These are phyloP conservation scores for Pseudotsuga menziesii DNA, from an alignment of 75 land plant species.

Conservation along the genomic window DNA sequence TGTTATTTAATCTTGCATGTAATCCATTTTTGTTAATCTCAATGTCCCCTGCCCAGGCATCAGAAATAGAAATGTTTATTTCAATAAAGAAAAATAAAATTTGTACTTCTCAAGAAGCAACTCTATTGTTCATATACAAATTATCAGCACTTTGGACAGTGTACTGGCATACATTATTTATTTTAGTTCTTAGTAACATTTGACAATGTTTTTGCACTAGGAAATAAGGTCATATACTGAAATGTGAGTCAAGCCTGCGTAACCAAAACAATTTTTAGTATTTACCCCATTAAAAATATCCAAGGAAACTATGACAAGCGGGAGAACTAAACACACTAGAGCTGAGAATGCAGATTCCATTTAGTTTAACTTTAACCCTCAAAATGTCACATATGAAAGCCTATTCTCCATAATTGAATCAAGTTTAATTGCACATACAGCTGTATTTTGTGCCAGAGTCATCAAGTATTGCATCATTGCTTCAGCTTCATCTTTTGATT, in stretches of 20 bases:
- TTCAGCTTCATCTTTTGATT: slow-evolving; percentile 63
- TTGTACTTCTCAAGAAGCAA: no score
- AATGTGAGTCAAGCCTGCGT: not conserved
- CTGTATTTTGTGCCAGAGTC: slow-evolving; percentile 77
- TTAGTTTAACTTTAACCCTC: not conserved
- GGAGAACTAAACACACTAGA: not conserved
- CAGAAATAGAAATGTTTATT: no score
- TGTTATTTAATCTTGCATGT: no score
- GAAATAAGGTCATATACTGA: not conserved
- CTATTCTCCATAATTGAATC: not conserved
- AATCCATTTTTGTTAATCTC: no score
- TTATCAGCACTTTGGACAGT: no score
- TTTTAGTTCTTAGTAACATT: no score
- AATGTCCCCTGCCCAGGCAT: no score
- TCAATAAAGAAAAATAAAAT: no score
- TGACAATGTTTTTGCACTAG: not conserved
- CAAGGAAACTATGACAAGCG: not conserved
- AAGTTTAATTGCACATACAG: slow-evolving; percentile 43
- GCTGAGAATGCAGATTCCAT: not conserved
- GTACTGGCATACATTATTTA: no score
- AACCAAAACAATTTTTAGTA: not conserved
- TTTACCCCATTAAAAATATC: not conserved
- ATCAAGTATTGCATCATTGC: slow-evolving; percentile 64
- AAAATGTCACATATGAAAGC: not conserved
- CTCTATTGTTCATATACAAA: no score